These are phyloP conservation scores for Lasiodiplodia sp. DNA, from an alignment of 2,329 filamentous ascomycete genomes.

Conservation along the genomic window DNA sequence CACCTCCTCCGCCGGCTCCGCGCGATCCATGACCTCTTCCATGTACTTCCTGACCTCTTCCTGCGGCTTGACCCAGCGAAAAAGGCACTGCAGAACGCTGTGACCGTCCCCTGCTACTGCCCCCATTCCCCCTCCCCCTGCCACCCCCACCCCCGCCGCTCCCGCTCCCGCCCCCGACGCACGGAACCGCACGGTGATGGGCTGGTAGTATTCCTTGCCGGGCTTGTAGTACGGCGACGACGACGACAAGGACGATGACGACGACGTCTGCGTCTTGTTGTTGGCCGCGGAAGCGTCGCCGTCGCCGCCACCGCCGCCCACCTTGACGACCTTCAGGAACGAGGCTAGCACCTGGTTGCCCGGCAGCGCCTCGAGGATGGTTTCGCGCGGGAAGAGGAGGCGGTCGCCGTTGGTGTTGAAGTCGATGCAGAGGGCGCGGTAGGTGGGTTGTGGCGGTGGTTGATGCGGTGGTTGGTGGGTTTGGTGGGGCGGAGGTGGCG, in stretches of 20 bases:
- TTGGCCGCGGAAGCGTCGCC: slow-evolving; percentile 52
- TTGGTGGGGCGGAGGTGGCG: not conserved
- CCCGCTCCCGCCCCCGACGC: slow-evolving; percentile 32
- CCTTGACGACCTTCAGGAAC: slow-evolving; percentile 65
- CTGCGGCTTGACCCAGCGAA: slow-evolving; percentile 60
- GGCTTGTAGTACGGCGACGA: slow-evolving; percentile 14
- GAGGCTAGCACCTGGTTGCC: slow-evolving; percentile 71
- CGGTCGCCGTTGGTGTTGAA: slow-evolving; percentile 68
- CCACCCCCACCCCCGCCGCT: too few relatives aligned
- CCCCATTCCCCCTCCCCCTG: too few relatives aligned
- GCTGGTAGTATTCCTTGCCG: slow-evolving; percentile 64
- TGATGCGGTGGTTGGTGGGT: slow-evolving; percentile 5
- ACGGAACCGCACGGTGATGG: slow-evolving; percentile 69
- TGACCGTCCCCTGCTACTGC: too few relatives aligned
- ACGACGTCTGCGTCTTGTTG: slow-evolving; percentile 64
- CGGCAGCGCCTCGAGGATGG: slow-evolving; percentile 74
- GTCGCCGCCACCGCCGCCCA: not conserved
- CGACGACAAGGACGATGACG: too few relatives aligned
- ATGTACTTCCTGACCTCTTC: slow-evolving; percentile 49
- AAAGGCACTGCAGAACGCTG: slow-evolving; percentile 61
- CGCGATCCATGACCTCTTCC: slow-evolving; percentile 60
- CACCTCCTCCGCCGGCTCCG: slow-evolving; percentile 61
- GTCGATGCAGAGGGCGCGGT: slow-evolving; percentile 44
- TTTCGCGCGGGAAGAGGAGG: slow-evolving; percentile 80
- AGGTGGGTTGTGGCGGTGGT: slow-evolving; percentile 15